Base-by-base conservation (phyloP, 805 yeast species). In the Kodamaea hsintzibuensis region DNA sequence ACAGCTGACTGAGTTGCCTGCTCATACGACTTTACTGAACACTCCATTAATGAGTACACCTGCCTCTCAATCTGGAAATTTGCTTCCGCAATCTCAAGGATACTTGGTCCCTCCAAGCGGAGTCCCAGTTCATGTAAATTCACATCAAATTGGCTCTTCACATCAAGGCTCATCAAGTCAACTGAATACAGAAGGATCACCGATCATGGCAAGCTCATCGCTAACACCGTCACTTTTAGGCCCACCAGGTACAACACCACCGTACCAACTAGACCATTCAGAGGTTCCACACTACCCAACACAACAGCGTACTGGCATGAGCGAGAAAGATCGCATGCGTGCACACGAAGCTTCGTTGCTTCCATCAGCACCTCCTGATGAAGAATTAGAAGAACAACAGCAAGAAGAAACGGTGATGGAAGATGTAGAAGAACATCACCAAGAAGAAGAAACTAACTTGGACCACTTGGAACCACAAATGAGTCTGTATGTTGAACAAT, bases 281-380 rank as follows among this genome's bases (percentile, higher is more conserved):
- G 35, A 30, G 3, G 43, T 39, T 3, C 48, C 52, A 13, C 46
- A 27, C 40, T 39, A 51, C 12, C 54, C 50, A n/a, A 35, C 33
- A 8, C 42, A 44, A 14, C 40, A 19, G 13, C 25, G 19, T 17
- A 40, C 39, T 22, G 46, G 25, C 1, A 47, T 79, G 37, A 65
- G 83, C 0, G 93, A 87, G 55, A 87, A 88, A 64, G 86, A 85
- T 56, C 61, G 77, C 13, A 66, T 85, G 60, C 70, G 77, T 54
- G 67, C 76, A 3, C 77, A 77, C 47, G 92, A 86, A 63, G 78
- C 79, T 46, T 79, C 87, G 4, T 70, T 87, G 42, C 61, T 86
- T 18, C 92, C 93, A 0, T 84, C 90, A 1, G 48, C 48, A 16
- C 48, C 48, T 5, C 48, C 48, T 5, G 48, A 37, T 17, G 49